phyloP scores from a whole-genome alignment of 768 basidiomycete species.

The Terana coerulea region DNA sequence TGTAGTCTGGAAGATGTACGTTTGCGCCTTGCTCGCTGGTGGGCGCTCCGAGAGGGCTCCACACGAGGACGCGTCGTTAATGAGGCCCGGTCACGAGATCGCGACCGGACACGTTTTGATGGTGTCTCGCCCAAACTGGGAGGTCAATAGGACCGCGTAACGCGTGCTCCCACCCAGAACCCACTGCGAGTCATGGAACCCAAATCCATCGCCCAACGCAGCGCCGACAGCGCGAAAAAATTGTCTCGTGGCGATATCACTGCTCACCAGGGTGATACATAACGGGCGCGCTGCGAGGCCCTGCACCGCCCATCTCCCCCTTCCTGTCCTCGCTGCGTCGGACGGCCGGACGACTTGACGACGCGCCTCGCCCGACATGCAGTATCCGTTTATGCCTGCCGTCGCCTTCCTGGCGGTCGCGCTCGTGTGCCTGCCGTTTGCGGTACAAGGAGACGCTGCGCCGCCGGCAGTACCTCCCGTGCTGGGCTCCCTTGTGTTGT shows the following conservation, averaged over 20 bases:
- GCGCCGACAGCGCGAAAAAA: not conserved
- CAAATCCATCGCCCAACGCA: too few relatives aligned
- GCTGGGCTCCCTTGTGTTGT: conserved; percentile 36
- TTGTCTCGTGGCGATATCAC: not conserved
- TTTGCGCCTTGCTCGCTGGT: too few relatives aligned
- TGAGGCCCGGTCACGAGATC: not conserved
- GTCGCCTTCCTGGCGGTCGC: not conserved
- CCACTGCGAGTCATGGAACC: conserved; percentile 1
- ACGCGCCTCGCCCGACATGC: not conserved
- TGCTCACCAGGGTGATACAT: not conserved
- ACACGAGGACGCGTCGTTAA: too few relatives aligned
- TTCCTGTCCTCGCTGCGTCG: not conserved
- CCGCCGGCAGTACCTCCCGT: not conserved
- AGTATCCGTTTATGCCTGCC: not conserved
- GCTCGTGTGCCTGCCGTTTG: not conserved
- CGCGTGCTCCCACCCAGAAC: conserved; percentile 1
- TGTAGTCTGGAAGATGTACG: too few relatives aligned
- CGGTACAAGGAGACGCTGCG: not conserved
- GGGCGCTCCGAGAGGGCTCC: too few relatives aligned
- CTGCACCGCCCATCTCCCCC: not conserved
- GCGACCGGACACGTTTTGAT: not conserved
- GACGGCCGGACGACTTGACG: not conserved
- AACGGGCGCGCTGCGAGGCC: not conserved
- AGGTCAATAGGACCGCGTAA: not conserved
- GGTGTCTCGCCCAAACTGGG: not conserved